Evolutionary conservation across 192 early-diverging fungal genomes (phyloP).

Genomic region (Chytriomyces sp.): DNA sequence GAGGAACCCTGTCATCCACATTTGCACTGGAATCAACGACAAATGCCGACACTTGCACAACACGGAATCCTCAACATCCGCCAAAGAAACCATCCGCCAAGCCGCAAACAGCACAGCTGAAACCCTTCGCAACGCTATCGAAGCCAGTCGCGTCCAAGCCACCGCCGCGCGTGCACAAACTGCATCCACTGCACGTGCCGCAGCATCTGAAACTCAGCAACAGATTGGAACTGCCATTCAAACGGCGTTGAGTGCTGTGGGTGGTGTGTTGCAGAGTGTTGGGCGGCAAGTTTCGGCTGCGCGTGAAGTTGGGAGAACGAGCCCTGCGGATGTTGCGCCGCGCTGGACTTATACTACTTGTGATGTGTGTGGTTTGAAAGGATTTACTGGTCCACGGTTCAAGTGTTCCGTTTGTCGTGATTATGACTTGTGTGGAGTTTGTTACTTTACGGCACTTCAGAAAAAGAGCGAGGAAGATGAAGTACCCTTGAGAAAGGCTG

Average conservation of each 20-base stretch:
- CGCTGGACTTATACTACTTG: background rate
- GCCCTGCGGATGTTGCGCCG: background rate
- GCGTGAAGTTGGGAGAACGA: no score
- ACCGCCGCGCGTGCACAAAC: background rate
- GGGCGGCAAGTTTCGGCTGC: no score
- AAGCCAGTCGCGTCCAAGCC: background rate
- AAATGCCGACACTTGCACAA: slow-evolving; percentile 15
- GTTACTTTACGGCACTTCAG: background rate
- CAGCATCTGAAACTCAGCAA: no score
- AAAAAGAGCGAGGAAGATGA: no score
- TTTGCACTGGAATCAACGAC: slow-evolving; percentile 21
- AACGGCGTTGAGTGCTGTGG: background rate
- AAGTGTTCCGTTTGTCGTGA: background rate
- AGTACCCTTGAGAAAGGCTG: no score
- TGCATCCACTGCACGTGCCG: background rate
- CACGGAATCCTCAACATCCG: background rate
- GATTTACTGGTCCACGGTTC: background rate
- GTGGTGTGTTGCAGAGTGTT: background rate
- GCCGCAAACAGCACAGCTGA: background rate
- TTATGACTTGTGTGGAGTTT: background rate
- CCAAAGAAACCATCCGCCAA: background rate
- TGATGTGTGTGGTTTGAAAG: background rate
- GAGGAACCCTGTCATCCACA: background rate
- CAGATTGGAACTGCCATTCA: background rate
- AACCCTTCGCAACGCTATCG: background rate